A percentile compares a stretch with the other conserved stretches of the same genome.
Evolutionary conservation across 164 flowering plant species (phyloP).

Genomic region (Litsea cubeba): DNA sequence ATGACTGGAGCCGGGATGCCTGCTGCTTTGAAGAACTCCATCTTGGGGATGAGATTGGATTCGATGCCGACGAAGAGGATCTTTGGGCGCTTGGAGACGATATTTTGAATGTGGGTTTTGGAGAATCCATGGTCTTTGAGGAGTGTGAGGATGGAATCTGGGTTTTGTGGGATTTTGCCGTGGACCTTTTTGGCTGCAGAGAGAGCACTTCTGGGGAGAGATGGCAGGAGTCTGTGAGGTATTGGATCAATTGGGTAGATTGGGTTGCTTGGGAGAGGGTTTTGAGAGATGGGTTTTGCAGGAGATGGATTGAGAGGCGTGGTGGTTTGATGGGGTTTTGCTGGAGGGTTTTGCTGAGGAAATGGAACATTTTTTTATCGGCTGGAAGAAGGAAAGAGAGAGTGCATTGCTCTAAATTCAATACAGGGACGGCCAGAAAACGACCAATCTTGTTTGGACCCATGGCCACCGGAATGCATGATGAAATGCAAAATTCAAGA

Average conservation of each 20-base stretch:
- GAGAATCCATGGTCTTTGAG: slow-evolving; percentile 9
- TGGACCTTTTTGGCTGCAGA: background rate
- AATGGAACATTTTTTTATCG: too few relatives aligned
- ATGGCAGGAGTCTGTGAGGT: slow-evolving; percentile 11
- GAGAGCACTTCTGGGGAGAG: slow-evolving; percentile 2
- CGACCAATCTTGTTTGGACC: too few relatives aligned
- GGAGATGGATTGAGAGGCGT: background rate
- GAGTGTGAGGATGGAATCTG: slow-evolving; percentile 11
- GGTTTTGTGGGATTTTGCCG: background rate
- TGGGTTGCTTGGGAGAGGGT: background rate
- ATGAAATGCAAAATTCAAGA: too few relatives aligned
- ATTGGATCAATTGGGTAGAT: background rate
- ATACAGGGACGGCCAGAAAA: too few relatives aligned
- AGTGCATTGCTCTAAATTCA: too few relatives aligned
- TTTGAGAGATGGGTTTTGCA: slow-evolving; percentile 10
- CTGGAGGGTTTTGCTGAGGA: background rate
- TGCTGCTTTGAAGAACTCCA: slow-evolving; percentile 14
- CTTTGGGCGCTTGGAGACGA: slow-evolving; percentile 1
- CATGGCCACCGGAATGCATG: too few relatives aligned
- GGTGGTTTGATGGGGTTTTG: background rate
- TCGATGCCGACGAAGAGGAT: background rate
- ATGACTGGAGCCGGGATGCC: slow-evolving; percentile 17
- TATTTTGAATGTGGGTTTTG: slow-evolving; percentile 7
- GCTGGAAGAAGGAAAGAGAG: too few relatives aligned
- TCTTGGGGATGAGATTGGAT: slow-evolving; percentile 21